Conservation (phyloP, 2,329 filamentous ascomycete genomes). For the Paraphaeosphaeria minitans region DNA sequence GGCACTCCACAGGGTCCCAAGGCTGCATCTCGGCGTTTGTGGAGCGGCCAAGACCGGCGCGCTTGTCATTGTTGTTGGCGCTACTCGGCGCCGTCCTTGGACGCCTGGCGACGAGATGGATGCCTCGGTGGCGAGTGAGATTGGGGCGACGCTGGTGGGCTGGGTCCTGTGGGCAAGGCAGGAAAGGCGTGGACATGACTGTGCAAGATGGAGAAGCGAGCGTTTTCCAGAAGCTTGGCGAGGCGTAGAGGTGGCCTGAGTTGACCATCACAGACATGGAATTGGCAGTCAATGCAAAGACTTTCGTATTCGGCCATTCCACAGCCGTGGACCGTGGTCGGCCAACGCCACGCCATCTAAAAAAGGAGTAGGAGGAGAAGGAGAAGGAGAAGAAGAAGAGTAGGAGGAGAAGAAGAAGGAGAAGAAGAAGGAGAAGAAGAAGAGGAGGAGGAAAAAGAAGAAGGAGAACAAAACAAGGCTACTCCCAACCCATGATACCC, state of each 20-base stretch:
- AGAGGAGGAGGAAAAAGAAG: neutral
- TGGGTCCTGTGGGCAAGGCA: neutral
- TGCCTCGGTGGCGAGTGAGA: slow-evolving; percentile 1
- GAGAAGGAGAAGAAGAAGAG: neutral
- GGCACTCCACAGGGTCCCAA: neutral
- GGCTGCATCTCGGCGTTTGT: slow-evolving; percentile 8
- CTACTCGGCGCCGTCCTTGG: neutral
- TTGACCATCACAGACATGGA: too few species aligned
- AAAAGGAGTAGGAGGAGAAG: too few species aligned
- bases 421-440: neutral
- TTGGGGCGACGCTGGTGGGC: slow-evolving; percentile 5
- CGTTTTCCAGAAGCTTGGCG: neutral
- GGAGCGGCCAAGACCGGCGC: neutral
- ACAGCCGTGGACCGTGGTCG: neutral
- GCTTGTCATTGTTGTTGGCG: neutral
- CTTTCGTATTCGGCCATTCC: neutral
- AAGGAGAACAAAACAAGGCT: neutral
- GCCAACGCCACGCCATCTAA: slow-evolving; percentile 10
- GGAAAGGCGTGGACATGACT: neutral
- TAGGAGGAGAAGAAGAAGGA: too few species aligned
- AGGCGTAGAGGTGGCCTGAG: slow-evolving; percentile 2
- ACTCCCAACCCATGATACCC: slow-evolving; percentile 4
- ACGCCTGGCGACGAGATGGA: neutral
- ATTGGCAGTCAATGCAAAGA: neutral
- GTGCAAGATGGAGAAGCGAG: neutral